Conservation (phyloP, 371 early-diverging fungal species). For the Mortierella sp. region DNA sequence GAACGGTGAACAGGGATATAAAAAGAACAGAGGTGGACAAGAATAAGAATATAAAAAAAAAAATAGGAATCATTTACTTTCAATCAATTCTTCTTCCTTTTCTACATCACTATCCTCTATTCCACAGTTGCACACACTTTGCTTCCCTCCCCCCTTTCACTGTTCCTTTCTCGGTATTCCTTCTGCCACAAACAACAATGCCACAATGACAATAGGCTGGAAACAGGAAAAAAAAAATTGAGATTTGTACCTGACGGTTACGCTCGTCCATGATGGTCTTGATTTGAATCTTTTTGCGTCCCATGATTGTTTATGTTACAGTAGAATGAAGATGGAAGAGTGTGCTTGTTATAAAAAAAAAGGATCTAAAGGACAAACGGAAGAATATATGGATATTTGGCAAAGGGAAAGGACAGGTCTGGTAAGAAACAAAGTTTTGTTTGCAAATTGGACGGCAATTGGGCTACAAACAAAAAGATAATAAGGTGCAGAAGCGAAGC, state of each 20-base stretch:
- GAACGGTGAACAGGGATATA: constrained; percentile 18
- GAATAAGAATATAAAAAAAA: constrained; percentile 12
- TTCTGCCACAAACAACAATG: constrained; percentile 42
- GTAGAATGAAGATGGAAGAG: not conserved
- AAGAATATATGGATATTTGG: not conserved
- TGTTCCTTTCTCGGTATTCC: constrained; percentile 33
- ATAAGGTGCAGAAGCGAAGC: not conserved
- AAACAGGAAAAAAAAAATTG: not conserved
- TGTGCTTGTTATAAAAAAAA: not conserved
- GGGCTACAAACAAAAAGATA: constrained; percentile 3
- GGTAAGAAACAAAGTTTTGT: not conserved
- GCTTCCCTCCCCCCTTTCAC: not conserved
- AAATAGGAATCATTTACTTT: not conserved
- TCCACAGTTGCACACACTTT: not conserved
- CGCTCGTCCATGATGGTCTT: constrained; percentile 94
- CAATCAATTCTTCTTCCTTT: constrained; percentile 1
- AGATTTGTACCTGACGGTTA: constrained; percentile 84
- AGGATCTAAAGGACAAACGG: not conserved
- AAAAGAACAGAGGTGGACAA: constrained; percentile 36
- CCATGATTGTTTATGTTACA: constrained; percentile 71
- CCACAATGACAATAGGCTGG: constrained; percentile 2
- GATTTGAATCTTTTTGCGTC: constrained; percentile 97
- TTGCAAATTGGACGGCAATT: constrained; percentile 2
- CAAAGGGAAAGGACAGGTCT: constrained; percentile 7
- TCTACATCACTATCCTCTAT: not conserved